Base-by-base conservation (phyloP, 2,329 filamentous ascomycete species). In the Aspergillus unguis region DNA sequence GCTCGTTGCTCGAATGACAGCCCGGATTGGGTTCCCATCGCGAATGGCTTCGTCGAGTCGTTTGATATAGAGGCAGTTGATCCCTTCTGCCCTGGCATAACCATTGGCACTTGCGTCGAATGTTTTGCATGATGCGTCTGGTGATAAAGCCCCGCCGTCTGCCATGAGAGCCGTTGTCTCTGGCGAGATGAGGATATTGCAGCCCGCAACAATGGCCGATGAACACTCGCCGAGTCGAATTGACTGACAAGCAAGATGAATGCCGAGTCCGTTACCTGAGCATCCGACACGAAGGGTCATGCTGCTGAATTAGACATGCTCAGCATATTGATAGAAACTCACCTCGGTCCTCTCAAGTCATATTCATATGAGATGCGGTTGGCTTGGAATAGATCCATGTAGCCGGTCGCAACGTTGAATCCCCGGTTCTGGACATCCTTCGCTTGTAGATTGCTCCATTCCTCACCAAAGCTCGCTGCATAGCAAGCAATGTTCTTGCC, bases 211-310 rank as follows among this genome's bases (percentile, higher is more conserved):
- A 1, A 58, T 37, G 3, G 62, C 57, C 3, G 57, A 61, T 28
- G 60, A 59, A 4, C 36, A 51, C 0, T 74, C 0, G 72, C 51
- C 44, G 2, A 10, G 6, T 4, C 27, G 25, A 44, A 58, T 6
- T 66, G 50, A 5, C 57, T 58, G 67, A 63, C 47, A 65, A 3
- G 61, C 61, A 5, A 53, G 48, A 38, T 75, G 60, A 1, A 75
- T 49, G 7, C 46, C 62, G 1, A 61, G 53, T 3, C 72, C 35
- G 1, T 69, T 61, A 0, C 71, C 65, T 0, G 71, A 75, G 41
- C 74, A 74, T 1, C 63, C 74, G 0, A 73, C 75, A 7, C 65
- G 58, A 3, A 73, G 55, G 0, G 54, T 61, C 48, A 67, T 56
- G 48, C 66, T 68, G 1, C 68, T 10, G 2, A 23, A 23, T 25